A percentile compares a stretch with the other conserved stretches of the same genome.
These are phyloP conservation scores for Tulasnella sp. DNA, from an alignment of 768 basidiomycete species.

Conservation along the genomic window DNA sequence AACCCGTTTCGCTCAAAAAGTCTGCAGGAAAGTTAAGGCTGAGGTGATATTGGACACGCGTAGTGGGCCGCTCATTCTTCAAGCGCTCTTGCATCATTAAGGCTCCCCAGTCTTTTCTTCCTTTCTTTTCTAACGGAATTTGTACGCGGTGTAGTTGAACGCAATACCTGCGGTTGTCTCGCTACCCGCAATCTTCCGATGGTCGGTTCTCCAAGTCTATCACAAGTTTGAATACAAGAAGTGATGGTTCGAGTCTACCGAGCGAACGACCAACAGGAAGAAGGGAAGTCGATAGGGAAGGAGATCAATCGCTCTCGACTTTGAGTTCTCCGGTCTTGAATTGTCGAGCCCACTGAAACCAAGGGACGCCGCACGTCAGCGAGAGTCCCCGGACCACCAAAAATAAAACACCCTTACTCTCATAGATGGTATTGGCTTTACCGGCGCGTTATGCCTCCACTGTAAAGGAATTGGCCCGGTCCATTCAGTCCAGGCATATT, in stretches of 20 bases:
- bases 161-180: not conserved
- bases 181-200: not conserved
- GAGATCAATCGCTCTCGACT: conserved; percentile 1
- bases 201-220: not conserved
- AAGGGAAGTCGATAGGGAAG: no score
- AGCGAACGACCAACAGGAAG: not conserved
- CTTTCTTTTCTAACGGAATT: no score
- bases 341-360: conserved; percentile 50
- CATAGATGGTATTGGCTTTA: conserved; percentile 74
- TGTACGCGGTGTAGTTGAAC: not conserved
- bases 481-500: not conserved
- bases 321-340: conserved; percentile 37
- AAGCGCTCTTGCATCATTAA: no score
- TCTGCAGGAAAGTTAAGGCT: no score
- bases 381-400: not conserved
- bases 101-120: no score
- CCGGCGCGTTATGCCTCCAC: conserved; percentile 59
- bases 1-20: no score
- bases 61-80: no score
- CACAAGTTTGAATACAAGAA: not conserved
- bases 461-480: conserved; percentile 35
- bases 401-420: conserved; percentile 47
- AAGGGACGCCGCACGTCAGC: conserved; percentile 10
- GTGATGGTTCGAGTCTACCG: not conserved
- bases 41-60: no score